These are phyloP conservation scores for Erysimum cheiranthoides DNA, from an alignment of 345 rosid species.

Conservation along the genomic window DNA sequence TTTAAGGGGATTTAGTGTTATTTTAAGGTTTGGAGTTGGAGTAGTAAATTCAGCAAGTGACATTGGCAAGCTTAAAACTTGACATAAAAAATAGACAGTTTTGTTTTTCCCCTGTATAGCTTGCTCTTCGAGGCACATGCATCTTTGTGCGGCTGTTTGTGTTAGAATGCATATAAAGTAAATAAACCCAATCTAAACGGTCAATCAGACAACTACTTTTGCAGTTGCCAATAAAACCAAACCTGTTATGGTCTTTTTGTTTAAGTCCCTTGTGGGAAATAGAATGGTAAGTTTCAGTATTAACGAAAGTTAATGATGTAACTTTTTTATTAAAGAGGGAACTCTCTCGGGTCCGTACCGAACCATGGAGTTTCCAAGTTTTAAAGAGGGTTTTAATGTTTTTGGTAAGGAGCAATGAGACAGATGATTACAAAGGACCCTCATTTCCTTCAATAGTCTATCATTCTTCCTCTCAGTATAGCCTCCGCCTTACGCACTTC, in stretches of 20 bases:
- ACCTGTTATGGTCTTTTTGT: not conserved
- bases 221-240: not conserved
- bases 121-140: too few relatives aligned
- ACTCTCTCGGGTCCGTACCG: conserved; percentile 3
- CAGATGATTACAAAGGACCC: conserved; percentile 32
- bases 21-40: too few relatives aligned
- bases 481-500: conserved; percentile 97
- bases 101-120: too few relatives aligned
- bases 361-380: conserved; percentile 31
- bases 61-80: too few relatives aligned
- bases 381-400: conserved; percentile 23
- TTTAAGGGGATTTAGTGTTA: too few relatives aligned
- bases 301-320: not conserved
- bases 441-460: conserved; percentile 52
- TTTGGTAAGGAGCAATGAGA: conserved; percentile 10
- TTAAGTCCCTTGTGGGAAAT: not conserved
- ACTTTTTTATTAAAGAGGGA: conserved; percentile 26
- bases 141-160: too few relatives aligned
- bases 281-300: not conserved
- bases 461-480: conserved; percentile 86
- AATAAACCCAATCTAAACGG: too few relatives aligned
- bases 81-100: too few relatives aligned
- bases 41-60: too few relatives aligned
- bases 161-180: too few relatives aligned
- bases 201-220: not conserved